Percentiles rank a stretch among this genome's conserved stretches.
Conservation (phyloP, 345 rosid species). For the Hibiscus trionum region DNA sequence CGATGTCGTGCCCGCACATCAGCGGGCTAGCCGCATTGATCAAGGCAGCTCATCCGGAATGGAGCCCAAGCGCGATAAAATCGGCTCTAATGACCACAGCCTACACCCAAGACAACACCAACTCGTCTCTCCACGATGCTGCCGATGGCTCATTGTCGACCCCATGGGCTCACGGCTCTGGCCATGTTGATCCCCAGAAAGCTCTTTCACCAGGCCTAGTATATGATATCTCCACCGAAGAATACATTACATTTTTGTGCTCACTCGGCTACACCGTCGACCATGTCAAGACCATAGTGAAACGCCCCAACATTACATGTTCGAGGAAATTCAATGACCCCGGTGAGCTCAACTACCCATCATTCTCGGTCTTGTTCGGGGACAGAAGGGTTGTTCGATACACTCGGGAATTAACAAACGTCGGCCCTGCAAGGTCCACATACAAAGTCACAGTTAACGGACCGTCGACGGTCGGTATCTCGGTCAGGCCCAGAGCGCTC, state of each 20-base stretch:
- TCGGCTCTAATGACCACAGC: conserved; percentile 87
- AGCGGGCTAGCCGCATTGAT: conserved; percentile 82
- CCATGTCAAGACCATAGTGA: conserved; percentile 54
- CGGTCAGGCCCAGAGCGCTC: conserved; percentile 53
- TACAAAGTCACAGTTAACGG: conserved; percentile 43
- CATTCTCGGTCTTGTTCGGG: conserved; percentile 68
- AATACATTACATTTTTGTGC: conserved; percentile 70
- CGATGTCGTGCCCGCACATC: conserved; percentile 95
- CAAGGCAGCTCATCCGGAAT: conserved; percentile 72
- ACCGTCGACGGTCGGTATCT: conserved; percentile 43
- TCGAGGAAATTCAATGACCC: conserved; percentile 51
- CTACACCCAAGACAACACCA: conserved; percentile 57
- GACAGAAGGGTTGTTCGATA: conserved; percentile 58
- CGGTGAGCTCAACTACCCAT: conserved; percentile 81
- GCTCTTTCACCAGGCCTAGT: conserved; percentile 83
- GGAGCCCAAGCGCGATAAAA: conserved; percentile 87
- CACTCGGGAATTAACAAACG: conserved; percentile 72
- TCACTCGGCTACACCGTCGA: conserved; percentile 55
- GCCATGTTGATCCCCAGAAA: conserved; percentile 72
- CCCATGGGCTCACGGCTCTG: conserved; percentile 72
- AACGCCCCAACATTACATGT: conserved; percentile 57
- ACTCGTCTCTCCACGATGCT: conserved; percentile 57
- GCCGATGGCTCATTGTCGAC: conserved; percentile 44
- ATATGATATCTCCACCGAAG: conserved; percentile 58
- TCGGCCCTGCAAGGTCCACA: conserved; percentile 50